Conservation (phyloP, 257 asterid species). For the Plantago major region DNA sequence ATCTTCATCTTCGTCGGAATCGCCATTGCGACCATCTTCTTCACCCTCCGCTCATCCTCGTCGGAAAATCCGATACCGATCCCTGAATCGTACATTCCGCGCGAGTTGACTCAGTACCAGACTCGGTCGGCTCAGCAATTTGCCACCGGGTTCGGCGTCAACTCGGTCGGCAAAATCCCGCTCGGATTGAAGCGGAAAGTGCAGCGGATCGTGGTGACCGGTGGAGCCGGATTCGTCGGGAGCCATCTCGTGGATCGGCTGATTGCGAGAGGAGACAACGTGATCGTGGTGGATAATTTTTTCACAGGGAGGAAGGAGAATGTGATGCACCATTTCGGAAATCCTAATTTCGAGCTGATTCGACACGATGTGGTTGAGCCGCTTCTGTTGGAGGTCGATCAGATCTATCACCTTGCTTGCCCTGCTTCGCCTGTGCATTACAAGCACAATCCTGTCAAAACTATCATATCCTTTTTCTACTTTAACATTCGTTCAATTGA, state of each 20-base stretch:
- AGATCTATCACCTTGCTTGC: slow-evolving; percentile 98
- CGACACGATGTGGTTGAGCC: slow-evolving; percentile 99
- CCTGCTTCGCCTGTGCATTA: slow-evolving; percentile 99
- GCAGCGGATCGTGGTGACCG: slow-evolving; percentile 79
- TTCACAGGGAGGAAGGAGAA: slow-evolving; percentile 94
- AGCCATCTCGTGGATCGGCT: slow-evolving; percentile 90
- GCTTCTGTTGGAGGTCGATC: slow-evolving; percentile 84
- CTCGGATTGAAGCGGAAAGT: slow-evolving; percentile 68
- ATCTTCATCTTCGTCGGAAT: slow-evolving; percentile 51
- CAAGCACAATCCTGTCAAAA: slow-evolving; percentile 93
- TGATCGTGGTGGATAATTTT: slow-evolving; percentile 88
- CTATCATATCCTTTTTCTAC: slow-evolving; percentile 72
- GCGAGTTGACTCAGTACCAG: slow-evolving; percentile 33
- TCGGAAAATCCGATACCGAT: slow-evolving; percentile 23
- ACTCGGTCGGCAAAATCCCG: slow-evolving; percentile 77
- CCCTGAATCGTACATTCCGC: slow-evolving; percentile 14
- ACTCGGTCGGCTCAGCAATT: slow-evolving; percentile 32
- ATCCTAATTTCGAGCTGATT: slow-evolving; percentile 82
- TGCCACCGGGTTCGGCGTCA: slow-evolving; percentile 41
- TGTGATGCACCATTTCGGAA: slow-evolving; percentile 78
- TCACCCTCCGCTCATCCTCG: slow-evolving; percentile 24
- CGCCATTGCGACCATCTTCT: slow-evolving; percentile 38
- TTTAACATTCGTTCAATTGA: neutral
- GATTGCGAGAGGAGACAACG: slow-evolving; percentile 81
- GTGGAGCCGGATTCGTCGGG: slow-evolving; percentile 96